phyloP scores from a whole-genome alignment of 2,329 filamentous ascomycete species.

The Arthrocladium fulminans region DNA sequence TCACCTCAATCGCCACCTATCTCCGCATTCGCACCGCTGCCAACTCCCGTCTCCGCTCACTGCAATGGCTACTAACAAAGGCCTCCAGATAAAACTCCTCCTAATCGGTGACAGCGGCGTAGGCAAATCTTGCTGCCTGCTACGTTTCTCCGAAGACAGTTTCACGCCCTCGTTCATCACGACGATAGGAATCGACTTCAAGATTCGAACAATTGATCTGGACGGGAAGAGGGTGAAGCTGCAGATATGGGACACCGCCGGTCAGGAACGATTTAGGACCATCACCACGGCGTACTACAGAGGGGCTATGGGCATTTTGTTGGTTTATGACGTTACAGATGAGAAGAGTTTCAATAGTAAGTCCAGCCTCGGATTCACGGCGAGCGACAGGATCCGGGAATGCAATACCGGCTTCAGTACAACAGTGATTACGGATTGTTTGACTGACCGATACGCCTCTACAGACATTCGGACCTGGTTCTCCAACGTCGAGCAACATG shows the following conservation, averaged over 20 bases:
- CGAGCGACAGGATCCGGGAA: too few species aligned
- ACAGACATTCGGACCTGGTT: constrained; percentile 99
- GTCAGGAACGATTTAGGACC: constrained; percentile 95
- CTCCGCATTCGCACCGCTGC: too few species aligned
- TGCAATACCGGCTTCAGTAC: too few species aligned
- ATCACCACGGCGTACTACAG: constrained; percentile 99
- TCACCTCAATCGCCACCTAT: constrained; percentile 14
- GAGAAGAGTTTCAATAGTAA: constrained; percentile 90
- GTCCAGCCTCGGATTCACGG: too few species aligned
- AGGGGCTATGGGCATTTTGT: constrained; percentile 93
- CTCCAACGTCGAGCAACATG: constrained; percentile 96
- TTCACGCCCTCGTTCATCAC: constrained; percentile 98
- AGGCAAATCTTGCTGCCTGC: constrained; percentile 91
- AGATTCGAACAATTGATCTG: constrained; percentile 97
- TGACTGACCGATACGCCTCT: constrained; percentile 12
- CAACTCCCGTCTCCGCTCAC: constrained; percentile 12
- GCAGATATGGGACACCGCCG: constrained; percentile 99
- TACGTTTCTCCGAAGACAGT: constrained; percentile 94
- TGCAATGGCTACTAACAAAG: constrained; percentile 9
- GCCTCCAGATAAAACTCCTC: constrained; percentile 77
- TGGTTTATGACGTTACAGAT: constrained; percentile 98
- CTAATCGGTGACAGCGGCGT: constrained; percentile 95
- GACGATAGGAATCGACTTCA: constrained; percentile 99
- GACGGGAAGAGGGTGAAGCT: constrained; percentile 98
- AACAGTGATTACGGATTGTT: neutral